Evolutionary conservation across 2,329 filamentous ascomycete species (phyloP).

Genomic region (Xylaria sp.): DNA sequence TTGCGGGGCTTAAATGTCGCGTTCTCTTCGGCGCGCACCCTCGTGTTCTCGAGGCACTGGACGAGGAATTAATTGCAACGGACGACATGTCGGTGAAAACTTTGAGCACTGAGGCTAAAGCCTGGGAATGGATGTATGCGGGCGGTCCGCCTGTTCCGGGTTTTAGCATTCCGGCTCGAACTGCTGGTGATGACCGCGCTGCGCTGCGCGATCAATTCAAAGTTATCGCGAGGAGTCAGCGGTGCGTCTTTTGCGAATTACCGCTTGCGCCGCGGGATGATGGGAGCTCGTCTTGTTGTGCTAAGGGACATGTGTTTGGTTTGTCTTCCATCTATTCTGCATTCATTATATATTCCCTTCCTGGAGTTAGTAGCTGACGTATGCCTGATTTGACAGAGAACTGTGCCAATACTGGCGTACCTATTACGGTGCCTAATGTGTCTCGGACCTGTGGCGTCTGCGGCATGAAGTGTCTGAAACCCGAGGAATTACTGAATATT

Average conservation of each 20-base stretch:
- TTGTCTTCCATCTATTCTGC: conserved; percentile 24
- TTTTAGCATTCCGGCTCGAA: conserved; percentile 39
- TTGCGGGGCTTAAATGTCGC: conserved; percentile 52
- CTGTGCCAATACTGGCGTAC: conserved; percentile 64
- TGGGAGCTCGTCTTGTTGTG: conserved; percentile 53
- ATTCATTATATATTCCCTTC: too few species aligned
- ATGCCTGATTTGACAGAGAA: conserved; percentile 53
- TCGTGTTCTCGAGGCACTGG: conserved; percentile 13
- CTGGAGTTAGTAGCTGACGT: background rate
- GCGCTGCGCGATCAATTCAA: conserved; percentile 54
- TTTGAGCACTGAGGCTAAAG: conserved; percentile 64
- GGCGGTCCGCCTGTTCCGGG: conserved; percentile 60
- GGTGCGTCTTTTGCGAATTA: conserved; percentile 61
- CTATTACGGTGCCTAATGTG: conserved; percentile 64
- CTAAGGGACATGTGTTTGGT: conserved; percentile 55
- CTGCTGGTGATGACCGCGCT: conserved; percentile 21
- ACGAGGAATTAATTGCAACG: background rate
- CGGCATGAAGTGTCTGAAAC: conserved; percentile 61
- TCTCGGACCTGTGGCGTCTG: conserved; percentile 68
- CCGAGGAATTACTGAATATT: conserved; percentile 53
- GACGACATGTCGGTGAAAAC: background rate
- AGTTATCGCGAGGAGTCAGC: conserved; percentile 51
- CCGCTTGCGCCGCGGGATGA: conserved; percentile 47
- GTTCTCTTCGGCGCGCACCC: conserved; percentile 52
- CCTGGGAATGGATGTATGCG: conserved; percentile 71